These are phyloP conservation scores for Cornus kousa DNA, from an alignment of 148 eudicot species.

Conservation along the genomic window DNA sequence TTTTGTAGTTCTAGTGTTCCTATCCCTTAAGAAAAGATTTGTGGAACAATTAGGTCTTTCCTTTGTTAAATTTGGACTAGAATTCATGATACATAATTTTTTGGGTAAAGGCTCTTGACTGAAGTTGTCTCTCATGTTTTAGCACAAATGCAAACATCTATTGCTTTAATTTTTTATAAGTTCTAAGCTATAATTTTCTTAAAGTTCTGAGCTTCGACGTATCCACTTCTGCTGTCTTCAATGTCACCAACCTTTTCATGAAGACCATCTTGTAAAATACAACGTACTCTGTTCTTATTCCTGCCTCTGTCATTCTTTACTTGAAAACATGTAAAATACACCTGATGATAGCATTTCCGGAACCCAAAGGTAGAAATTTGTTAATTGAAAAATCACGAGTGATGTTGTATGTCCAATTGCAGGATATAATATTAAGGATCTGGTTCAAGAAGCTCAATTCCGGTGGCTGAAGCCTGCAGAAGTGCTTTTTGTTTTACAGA, in stretches of 20 bases:
- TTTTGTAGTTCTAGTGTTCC: neutral
- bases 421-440: slow-evolving; percentile 63
- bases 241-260: neutral
- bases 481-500: slow-evolving; percentile 75
- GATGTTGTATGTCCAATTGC: slow-evolving; percentile 13
- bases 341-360: neutral
- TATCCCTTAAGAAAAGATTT: neutral
- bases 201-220: neutral
- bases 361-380: neutral
- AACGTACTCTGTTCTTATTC: neutral
- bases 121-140: neutral
- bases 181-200: neutral
- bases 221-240: neutral
- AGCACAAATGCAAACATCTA: no score
- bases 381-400: neutral
- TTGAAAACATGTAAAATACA: neutral
- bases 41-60: neutral
- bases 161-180: no score
- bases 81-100: neutral
- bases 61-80: neutral
- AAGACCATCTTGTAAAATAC: neutral
- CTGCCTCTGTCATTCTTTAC: neutral
- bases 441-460: slow-evolving; percentile 65
- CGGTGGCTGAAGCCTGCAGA: slow-evolving; percentile 90
- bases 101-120: neutral